Percentiles rank a stretch among this genome's conserved stretches.
phyloP scores from a whole-genome alignment of 371 early-diverging fungal genomes.

The Circinella minor region DNA sequence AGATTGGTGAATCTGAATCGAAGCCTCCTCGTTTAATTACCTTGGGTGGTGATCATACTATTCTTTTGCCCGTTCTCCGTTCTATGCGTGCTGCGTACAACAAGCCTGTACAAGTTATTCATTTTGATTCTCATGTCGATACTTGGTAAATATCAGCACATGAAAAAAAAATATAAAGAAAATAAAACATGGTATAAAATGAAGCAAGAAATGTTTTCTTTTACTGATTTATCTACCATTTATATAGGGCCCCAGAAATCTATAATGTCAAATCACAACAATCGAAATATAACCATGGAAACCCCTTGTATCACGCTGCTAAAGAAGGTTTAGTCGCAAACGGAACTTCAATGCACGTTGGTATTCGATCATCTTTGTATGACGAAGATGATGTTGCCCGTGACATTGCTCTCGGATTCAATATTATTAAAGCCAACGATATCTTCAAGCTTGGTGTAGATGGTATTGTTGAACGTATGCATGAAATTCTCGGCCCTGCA shows the following conservation, averaged over 20 bases:
- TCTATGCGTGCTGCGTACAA: conserved; percentile 41
- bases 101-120: conserved; percentile 49
- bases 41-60: conserved; percentile 53
- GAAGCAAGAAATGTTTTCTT: too few relatives aligned
- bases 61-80: conserved; percentile 48
- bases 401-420: conserved; percentile 49
- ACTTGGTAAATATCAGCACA: conserved; percentile 30
- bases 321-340: conserved; percentile 52
- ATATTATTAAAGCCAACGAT: conserved; percentile 53
- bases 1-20: conserved; percentile 13
- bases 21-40: conserved; percentile 44
- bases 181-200: too few relatives aligned
- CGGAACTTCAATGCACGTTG: conserved; percentile 56
- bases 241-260: conserved; percentile 36
- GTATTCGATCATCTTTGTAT: conserved; percentile 51
- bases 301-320: conserved; percentile 55
- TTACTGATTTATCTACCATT: neutral
- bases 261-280: conserved; percentile 42
- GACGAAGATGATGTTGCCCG: conserved; percentile 40
- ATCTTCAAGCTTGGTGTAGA: conserved; percentile 50
- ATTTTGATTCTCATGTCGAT: conserved; percentile 59
- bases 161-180: too few relatives aligned
- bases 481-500: conserved; percentile 42
- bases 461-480: conserved; percentile 49
- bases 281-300: conserved; percentile 46